A percentile compares a stretch with the other conserved stretches of the same genome.
Evolutionary conservation across 371 early-diverging fungal genomes (phyloP).

Genomic region (Smittium culicis): DNA sequence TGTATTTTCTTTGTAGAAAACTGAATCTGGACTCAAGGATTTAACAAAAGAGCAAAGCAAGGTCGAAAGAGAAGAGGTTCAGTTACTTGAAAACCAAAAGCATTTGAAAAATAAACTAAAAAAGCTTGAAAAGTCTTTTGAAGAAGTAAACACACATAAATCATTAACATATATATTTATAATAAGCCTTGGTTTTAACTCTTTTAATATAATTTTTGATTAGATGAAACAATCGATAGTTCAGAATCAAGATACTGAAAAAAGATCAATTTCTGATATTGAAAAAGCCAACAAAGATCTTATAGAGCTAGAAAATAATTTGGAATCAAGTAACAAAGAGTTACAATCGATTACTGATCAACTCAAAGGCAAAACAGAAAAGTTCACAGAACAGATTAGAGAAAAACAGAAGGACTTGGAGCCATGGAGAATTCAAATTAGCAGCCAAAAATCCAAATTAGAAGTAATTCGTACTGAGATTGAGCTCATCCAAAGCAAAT

Average conservation of each 20-base stretch:
- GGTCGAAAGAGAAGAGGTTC: slow-evolving; percentile 65
- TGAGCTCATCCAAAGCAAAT: slow-evolving; percentile 47
- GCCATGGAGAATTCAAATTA: slow-evolving; percentile 70
- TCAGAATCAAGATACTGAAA: background rate
- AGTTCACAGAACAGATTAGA: slow-evolving; percentile 52
- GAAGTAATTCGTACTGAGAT: slow-evolving; percentile 69
- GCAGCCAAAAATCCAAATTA: slow-evolving; percentile 48
- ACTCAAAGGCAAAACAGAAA: slow-evolving; percentile 70
- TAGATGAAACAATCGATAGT: background rate
- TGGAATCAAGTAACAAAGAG: slow-evolving; percentile 48
- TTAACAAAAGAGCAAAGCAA: slow-evolving; percentile 44
- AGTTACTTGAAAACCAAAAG: slow-evolving; percentile 58
- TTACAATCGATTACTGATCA: slow-evolving; percentile 63
- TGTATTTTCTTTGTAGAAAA: slow-evolving; percentile 21
- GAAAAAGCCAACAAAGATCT: slow-evolving; percentile 39
- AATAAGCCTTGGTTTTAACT: no score
- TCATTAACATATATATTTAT: no score
- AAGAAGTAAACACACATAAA: slow-evolving; percentile 30
- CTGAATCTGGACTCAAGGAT: slow-evolving; percentile 41
- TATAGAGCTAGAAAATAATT: slow-evolving; percentile 42
- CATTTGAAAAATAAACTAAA: slow-evolving; percentile 60
- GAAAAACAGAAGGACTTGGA: slow-evolving; percentile 61
- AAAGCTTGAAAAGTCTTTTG: slow-evolving; percentile 44
- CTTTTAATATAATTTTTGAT: no score
- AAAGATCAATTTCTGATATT: slow-evolving; percentile 37